Evolutionary conservation across 2,329 filamentous ascomycete species (phyloP).

Genomic region (Rhinocladiella similis): DNA sequence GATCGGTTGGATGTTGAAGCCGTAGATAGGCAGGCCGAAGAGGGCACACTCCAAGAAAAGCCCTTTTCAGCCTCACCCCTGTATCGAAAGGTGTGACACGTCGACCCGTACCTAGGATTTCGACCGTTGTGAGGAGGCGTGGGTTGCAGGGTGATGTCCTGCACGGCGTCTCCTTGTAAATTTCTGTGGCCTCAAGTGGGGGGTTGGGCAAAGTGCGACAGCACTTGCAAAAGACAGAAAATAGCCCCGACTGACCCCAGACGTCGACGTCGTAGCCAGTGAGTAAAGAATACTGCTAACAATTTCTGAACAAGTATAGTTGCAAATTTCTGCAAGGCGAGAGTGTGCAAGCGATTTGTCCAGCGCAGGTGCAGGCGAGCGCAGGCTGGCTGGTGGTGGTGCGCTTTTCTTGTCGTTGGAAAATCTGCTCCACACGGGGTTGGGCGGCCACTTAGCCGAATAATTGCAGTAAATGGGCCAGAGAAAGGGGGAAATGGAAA

Average conservation of each 20-base stretch:
- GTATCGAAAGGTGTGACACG: no score
- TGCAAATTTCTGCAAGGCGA: no score
- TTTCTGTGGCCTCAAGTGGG: constrained; percentile 2
- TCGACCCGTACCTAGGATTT: no score
- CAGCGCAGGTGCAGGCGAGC: no score
- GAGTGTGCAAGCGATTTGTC: no score
- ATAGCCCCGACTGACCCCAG: not conserved
- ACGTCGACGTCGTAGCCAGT: not conserved
- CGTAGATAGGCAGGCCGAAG: not conserved
- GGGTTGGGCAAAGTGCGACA: not conserved
- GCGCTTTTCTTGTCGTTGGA: not conserved
- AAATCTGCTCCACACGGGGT: not conserved
- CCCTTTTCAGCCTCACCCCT: not conserved
- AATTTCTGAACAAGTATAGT: no score
- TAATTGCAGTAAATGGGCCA: no score
- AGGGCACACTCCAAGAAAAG: not conserved
- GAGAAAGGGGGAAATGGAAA: no score
- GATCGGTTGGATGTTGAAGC: constrained; percentile 1
- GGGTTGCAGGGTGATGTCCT: no score
- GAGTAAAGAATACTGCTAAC: not conserved
- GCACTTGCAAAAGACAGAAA: not conserved
- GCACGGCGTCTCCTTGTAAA: no score
- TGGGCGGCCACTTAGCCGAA: not conserved
- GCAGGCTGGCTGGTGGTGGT: not conserved
- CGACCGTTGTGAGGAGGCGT: no score